Percentiles rank a stretch among this genome's conserved stretches.
phyloP scores from a whole-genome alignment of 164 flowering plant genomes.

The Berberis vulgaris region DNA sequence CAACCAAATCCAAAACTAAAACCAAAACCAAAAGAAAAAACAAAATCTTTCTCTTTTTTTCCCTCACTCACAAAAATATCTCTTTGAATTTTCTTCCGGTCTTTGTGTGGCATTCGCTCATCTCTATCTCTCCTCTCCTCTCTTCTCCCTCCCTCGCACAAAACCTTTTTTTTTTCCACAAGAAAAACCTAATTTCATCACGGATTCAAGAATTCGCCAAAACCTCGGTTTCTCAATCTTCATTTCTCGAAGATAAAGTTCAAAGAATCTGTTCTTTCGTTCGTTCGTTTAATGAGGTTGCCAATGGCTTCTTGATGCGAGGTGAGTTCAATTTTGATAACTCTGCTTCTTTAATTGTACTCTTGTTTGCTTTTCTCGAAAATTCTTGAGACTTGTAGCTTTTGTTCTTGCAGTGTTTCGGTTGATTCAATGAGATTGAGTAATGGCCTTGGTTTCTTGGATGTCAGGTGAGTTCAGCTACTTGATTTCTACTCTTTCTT shows the following conservation, averaged over 20 bases:
- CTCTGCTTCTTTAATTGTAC: background rate
- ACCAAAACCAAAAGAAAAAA: background rate
- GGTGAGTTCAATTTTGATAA: no score
- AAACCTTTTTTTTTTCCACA: background rate
- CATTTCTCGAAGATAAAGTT: background rate
- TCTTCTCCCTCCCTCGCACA: background rate
- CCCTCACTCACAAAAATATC: background rate
- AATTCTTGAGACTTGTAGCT: no score
- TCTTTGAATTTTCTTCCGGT: background rate
- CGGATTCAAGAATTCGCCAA: no score
- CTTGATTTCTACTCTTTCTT: no score
- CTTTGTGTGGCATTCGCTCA: conserved; percentile 7
- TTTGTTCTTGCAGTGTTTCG: background rate
- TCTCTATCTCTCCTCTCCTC: background rate
- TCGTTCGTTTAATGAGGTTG: background rate
- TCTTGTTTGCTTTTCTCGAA: no score
- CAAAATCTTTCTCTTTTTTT: background rate
- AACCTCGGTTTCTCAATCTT: background rate
- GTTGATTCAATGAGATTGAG: background rate
- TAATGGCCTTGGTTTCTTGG: no score
- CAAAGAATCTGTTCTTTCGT: background rate
- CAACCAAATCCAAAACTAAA: no score
- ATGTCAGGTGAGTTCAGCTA: no score
- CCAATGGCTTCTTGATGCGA: no score
- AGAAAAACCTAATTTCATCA: background rate